phyloP scores from a whole-genome alignment of 2,329 filamentous ascomycete genomes.

The Xylariaceae sp. region DNA sequence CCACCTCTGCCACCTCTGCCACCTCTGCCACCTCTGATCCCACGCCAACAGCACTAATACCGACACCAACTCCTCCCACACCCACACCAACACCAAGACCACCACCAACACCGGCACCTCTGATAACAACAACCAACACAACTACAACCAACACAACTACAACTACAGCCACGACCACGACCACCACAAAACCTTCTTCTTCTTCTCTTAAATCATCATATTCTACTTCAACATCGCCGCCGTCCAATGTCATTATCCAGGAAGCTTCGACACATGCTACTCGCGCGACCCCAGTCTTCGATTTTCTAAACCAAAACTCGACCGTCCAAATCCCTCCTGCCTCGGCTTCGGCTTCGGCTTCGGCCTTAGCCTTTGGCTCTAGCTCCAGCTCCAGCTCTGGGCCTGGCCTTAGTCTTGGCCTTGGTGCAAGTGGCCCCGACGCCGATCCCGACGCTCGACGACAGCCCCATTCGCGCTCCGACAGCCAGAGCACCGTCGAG shows the following conservation, averaged over 20 bases:
- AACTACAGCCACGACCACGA: too few relatives aligned
- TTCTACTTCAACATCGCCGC: background rate
- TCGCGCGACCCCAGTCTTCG: slow-evolving; percentile 18
- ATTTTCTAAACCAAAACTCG: slow-evolving; percentile 13
- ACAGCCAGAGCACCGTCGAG: slow-evolving; percentile 30
- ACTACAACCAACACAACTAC: too few relatives aligned
- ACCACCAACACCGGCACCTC: background rate
- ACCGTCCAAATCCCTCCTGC: background rate
- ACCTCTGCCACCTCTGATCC: background rate
- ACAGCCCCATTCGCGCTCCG: slow-evolving; percentile 21
- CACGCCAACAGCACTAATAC: slow-evolving; percentile 14
- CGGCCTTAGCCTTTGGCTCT: slow-evolving; percentile 3
- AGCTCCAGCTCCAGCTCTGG: slow-evolving; percentile 3
- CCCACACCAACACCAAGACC: slow-evolving; percentile 16
- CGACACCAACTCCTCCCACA: slow-evolving; percentile 1
- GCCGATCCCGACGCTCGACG: slow-evolving; percentile 8
- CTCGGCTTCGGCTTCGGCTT: slow-evolving; percentile 6
- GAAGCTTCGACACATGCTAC: slow-evolving; percentile 14
- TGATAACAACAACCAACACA: too few relatives aligned
- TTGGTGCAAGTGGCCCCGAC: background rate
- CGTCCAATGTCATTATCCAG: slow-evolving; percentile 12
- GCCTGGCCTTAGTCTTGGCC: slow-evolving; percentile 3
- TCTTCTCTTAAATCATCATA: too few relatives aligned
- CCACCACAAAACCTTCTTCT: too few relatives aligned
- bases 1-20: slow-evolving; percentile 11